phyloP scores from a whole-genome alignment of 257 asterid genomes.

The Fraxinus anomala region DNA sequence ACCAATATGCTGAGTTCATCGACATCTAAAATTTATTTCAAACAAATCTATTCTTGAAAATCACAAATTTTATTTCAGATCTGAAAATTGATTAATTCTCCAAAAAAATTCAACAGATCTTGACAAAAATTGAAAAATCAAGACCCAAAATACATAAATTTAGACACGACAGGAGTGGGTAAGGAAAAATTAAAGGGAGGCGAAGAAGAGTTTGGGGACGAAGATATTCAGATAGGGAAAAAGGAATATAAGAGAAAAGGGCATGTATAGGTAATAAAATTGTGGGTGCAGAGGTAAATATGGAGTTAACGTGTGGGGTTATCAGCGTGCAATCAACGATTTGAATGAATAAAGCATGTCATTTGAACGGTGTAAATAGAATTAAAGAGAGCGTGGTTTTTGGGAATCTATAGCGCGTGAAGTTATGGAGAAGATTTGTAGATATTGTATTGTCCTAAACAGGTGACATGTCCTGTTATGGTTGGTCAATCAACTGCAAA shows the following conservation, averaged over 20 bases:
- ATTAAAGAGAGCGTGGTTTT: not conserved
- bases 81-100: not conserved
- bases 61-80: conserved; percentile 2
- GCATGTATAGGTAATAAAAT: not conserved
- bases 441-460: not conserved
- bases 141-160: not conserved
- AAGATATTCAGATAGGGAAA: not conserved
- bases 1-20: conserved; percentile 68
- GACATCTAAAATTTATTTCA: conserved; percentile 25
- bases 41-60: conserved; percentile 6
- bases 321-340: conserved; percentile 29
- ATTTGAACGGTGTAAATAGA: not conserved
- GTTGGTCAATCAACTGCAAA: not conserved
- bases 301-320: not conserved
- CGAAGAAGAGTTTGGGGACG: not conserved
- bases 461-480: not conserved
- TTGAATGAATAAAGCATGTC: not conserved
- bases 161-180: not conserved
- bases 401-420: not conserved
- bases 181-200: not conserved
- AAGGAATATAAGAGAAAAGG: conserved; percentile 3
- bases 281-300: not conserved
- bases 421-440: not conserved
- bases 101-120: not conserved
- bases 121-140: not conserved